phyloP scores from a whole-genome alignment of 192 early-diverging fungal genomes.

The Podochytrium sp. region DNA sequence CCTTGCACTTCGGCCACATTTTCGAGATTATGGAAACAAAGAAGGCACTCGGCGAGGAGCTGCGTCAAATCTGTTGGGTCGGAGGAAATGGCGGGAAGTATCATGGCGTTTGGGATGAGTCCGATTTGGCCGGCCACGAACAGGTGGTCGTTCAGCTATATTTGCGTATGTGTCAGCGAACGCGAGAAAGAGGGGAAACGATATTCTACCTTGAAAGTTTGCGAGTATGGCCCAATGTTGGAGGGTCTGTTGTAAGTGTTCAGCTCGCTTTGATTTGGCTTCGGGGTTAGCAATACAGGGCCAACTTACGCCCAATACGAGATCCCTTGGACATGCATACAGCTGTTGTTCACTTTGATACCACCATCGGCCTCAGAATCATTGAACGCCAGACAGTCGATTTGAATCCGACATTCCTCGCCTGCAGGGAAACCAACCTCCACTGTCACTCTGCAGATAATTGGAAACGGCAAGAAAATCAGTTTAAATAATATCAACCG shows the following conservation, averaged over 20 bases:
- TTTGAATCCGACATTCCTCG: slow-evolving; percentile 54
- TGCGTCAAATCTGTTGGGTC: slow-evolving; percentile 29
- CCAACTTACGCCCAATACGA: slow-evolving; percentile 81
- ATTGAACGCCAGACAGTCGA: slow-evolving; percentile 63
- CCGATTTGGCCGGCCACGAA: slow-evolving; percentile 83
- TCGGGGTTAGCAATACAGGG: too few species aligned
- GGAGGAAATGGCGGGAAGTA: slow-evolving; percentile 47
- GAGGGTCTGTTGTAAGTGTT: slow-evolving; percentile 57
- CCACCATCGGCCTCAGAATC: not conserved
- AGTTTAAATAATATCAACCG: not conserved
- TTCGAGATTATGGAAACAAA: slow-evolving; percentile 60
- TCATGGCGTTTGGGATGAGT: slow-evolving; percentile 66
- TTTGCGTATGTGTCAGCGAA: not conserved
- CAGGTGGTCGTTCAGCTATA: slow-evolving; percentile 58
- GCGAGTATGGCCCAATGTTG: slow-evolving; percentile 87
- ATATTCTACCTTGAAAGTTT: slow-evolving; percentile 61
- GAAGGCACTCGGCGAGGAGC: slow-evolving; percentile 51
- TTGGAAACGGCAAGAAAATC: slow-evolving; percentile 5
- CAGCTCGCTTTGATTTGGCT: not conserved
- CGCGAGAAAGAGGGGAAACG: not conserved
- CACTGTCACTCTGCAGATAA: slow-evolving; percentile 73
- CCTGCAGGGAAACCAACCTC: slow-evolving; percentile 45
- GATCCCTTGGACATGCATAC: slow-evolving; percentile 80
- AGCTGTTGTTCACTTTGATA: not conserved
- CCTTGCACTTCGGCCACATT: slow-evolving; percentile 50